Conservation (phyloP, 2,329 filamentous ascomycete species). For the Fusarium veterinarium region DNA sequence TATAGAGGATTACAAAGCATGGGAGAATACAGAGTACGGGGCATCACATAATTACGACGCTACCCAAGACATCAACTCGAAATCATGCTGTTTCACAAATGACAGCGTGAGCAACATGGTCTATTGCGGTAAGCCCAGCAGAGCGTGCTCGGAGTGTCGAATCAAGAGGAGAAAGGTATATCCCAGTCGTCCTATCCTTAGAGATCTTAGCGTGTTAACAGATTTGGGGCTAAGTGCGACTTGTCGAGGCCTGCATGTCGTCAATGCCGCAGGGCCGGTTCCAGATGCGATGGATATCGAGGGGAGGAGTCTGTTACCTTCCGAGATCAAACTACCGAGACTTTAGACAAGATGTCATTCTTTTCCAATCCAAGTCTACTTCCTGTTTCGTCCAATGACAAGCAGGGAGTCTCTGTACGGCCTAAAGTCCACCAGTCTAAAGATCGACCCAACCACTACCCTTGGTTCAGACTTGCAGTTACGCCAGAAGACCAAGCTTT, state of each 20-base stretch:
- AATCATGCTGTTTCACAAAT: not conserved
- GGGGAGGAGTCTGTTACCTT: not conserved
- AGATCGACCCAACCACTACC: not conserved
- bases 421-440: not conserved
- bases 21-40: accelerated
- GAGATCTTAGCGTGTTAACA: not conserved
- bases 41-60: not conserved
- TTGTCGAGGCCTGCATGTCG: not conserved
- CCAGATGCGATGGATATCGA: not conserved
- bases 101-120: not conserved
- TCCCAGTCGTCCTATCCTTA: accelerated
- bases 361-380: too few relatives aligned
- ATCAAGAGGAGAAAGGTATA: not conserved
- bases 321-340: not conserved
- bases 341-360: not conserved
- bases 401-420: too few relatives aligned
- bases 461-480: not conserved
- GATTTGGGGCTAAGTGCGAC: not conserved
- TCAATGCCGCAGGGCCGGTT: not conserved
- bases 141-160: not conserved
- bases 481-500: not conserved
- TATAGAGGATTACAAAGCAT: not conserved
- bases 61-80: not conserved
- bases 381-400: too few relatives aligned
- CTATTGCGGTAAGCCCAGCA: not conserved